Percentiles rank a stretch among this genome's conserved stretches.
Conservation (phyloP, 164 flowering plant species). For the Aristolochia fimbriata region DNA sequence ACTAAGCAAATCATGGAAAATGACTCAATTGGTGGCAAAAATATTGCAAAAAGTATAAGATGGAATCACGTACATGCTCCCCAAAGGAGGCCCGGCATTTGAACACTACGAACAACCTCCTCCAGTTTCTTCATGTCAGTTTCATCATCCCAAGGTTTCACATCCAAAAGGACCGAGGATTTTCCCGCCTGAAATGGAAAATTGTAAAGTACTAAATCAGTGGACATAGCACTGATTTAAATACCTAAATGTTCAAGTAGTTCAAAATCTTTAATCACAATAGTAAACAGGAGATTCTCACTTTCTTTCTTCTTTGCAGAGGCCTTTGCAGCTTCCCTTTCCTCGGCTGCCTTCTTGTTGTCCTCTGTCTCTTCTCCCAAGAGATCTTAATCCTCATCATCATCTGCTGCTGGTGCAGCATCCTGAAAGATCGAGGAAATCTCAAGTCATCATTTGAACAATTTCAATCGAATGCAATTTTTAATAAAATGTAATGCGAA, state of each 20-base stretch:
- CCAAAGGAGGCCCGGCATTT: slow-evolving; percentile 78
- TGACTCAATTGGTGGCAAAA: background rate
- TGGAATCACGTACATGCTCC: slow-evolving; percentile 27
- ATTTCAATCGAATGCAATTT: too few relatives aligned
- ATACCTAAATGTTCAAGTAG: background rate
- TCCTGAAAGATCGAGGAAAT: slow-evolving; percentile 18
- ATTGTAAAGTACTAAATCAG: background rate
- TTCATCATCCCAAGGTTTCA: slow-evolving; percentile 99
- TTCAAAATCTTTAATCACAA: background rate
- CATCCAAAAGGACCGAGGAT: slow-evolving; percentile 87
- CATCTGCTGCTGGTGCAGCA: slow-evolving; percentile 46
- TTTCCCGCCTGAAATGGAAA: slow-evolving; percentile 60
- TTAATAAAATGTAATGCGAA: too few relatives aligned
- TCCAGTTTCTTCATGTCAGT: slow-evolving; percentile 97
- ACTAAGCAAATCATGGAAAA: too few relatives aligned
- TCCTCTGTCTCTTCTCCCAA: slow-evolving; percentile 98
- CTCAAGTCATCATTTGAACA: too few relatives aligned
- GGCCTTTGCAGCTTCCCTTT: slow-evolving; percentile 22
- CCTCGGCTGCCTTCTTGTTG: slow-evolving; percentile 94
- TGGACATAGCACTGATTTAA: background rate
- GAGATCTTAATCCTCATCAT: slow-evolving; percentile 79
- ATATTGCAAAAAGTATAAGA: background rate
- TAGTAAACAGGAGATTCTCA: background rate
- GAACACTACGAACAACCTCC: slow-evolving; percentile 67
- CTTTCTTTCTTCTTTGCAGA: too few relatives aligned